Percentiles rank a stretch among this genome's conserved stretches.
Conservation (phyloP, 164 flowering plant genomes). For the Amborella trichopoda region DNA sequence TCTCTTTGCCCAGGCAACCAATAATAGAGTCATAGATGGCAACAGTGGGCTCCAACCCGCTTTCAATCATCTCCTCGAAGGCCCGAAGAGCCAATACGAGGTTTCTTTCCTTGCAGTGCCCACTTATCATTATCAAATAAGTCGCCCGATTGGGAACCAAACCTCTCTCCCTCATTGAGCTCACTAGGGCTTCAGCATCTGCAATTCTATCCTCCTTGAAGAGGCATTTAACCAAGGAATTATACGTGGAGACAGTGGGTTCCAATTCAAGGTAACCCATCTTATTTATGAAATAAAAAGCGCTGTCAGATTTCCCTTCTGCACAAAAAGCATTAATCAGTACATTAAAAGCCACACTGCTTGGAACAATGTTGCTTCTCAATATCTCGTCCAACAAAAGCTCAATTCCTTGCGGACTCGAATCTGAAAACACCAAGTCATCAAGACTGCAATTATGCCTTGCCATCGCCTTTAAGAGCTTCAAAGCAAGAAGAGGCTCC, state of each 20-base stretch:
- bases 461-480: conserved; percentile 23
- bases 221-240: conserved; percentile 48
- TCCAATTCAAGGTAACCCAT: conserved; percentile 24
- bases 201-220: conserved; percentile 24
- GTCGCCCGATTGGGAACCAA: conserved; percentile 34
- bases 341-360: conserved; percentile 25
- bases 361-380: conserved; percentile 14
- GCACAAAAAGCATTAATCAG: conserved; percentile 36
- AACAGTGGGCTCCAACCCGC: conserved; percentile 44
- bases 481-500: conserved; percentile 23
- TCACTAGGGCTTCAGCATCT: conserved; percentile 21
- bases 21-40: conserved; percentile 51
- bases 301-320: conserved; percentile 22
- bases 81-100: conserved; percentile 22
- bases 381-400: conserved; percentile 25
- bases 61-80: conserved; percentile 29
- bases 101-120: conserved; percentile 34
- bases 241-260: conserved; percentile 40
- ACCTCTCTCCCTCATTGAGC: conserved; percentile 25
- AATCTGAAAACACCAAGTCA: conserved; percentile 7
- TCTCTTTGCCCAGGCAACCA: conserved; percentile 26
- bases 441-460: conserved; percentile 23
- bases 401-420: conserved; percentile 13
- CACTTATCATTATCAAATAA: conserved; percentile 36
- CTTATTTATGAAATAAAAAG: conserved; percentile 27